These are phyloP conservation scores for Dillenia suffruticosa DNA, from an alignment of 164 flowering plant species.

Conservation along the genomic window DNA sequence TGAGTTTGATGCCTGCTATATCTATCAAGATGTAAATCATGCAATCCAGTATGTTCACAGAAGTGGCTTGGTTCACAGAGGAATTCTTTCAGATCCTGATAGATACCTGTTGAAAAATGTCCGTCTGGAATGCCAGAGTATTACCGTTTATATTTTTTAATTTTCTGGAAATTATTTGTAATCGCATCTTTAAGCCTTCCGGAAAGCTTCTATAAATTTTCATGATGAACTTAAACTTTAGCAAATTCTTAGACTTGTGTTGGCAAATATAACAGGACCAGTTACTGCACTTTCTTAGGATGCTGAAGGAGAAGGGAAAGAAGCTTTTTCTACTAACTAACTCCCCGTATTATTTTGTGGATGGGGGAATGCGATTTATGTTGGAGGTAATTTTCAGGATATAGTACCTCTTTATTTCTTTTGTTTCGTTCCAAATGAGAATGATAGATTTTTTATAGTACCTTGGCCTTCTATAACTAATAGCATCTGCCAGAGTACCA, in stretches of 20 bases:
- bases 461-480: not conserved
- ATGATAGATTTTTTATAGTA: not conserved
- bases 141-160: not conserved
- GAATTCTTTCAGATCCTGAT: conserved; percentile 72
- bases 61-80: conserved; percentile 84
- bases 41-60: conserved; percentile 92
- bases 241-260: conserved; percentile 3
- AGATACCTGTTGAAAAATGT: conserved; percentile 87
- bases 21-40: conserved; percentile 85
- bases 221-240: too few species aligned
- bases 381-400: conserved; percentile 57
- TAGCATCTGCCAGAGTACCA: not conserved
- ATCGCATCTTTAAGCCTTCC: not conserved
- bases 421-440: not conserved
- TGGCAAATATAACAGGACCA: conserved; percentile 48
- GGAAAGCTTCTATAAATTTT: too few species aligned
- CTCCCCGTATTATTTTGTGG: conserved; percentile 94
- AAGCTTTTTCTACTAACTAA: conserved; percentile 89
- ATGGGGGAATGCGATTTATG: conserved; percentile 95
- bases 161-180: not conserved
- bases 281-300: conserved; percentile 63
- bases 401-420: not conserved
- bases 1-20: conserved; percentile 85
- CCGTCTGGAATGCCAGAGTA: conserved; percentile 14
- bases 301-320: conserved; percentile 86